Evolutionary conservation across 2,329 filamentous ascomycete species (phyloP).

Genomic region (Botrytis pseudocinerea): DNA sequence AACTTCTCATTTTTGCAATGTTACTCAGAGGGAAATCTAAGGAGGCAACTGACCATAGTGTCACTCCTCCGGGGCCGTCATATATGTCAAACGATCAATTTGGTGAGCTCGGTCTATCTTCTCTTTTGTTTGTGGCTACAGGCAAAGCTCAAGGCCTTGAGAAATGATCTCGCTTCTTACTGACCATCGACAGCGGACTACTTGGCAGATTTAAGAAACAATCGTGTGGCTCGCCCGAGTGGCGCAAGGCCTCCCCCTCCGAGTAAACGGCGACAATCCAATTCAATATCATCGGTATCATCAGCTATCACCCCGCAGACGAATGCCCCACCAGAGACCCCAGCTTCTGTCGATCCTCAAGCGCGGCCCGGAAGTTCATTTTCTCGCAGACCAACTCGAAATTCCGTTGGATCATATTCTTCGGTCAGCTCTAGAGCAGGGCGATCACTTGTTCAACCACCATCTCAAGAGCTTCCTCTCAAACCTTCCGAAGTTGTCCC

Average conservation of each 20-base stretch:
- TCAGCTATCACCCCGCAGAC: slow-evolving; percentile 16
- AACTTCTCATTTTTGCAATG: slow-evolving; percentile 26
- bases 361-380: slow-evolving; percentile 37
- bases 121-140: neutral
- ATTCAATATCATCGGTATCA: slow-evolving; percentile 44
- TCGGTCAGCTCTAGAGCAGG: slow-evolving; percentile 38
- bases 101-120: slow-evolving; percentile 47
- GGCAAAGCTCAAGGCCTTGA: neutral
- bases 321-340: slow-evolving; percentile 26
- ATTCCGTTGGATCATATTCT: slow-evolving; percentile 37
- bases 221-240: slow-evolving; percentile 65
- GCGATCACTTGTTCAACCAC: slow-evolving; percentile 36
- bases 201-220: slow-evolving; percentile 68
- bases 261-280: slow-evolving; percentile 39
- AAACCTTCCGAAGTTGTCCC: slow-evolving; percentile 63
- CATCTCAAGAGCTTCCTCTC: slow-evolving; percentile 43
- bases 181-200: slow-evolving; percentile 59
- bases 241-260: slow-evolving; percentile 66
- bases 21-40: slow-evolving; percentile 40
- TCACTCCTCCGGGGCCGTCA: slow-evolving; percentile 60
- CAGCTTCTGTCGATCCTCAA: slow-evolving; percentile 28
- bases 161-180: slow-evolving; percentile 17
- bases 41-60: slow-evolving; percentile 49
- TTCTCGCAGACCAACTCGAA: slow-evolving; percentile 37
- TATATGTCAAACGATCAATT: slow-evolving; percentile 70